Percentiles rank a stretch among this genome's conserved stretches.
These are phyloP conservation scores for Pythium folliculosum DNA, from an alignment of 352 stramenopile species.

Conservation along the genomic window DNA sequence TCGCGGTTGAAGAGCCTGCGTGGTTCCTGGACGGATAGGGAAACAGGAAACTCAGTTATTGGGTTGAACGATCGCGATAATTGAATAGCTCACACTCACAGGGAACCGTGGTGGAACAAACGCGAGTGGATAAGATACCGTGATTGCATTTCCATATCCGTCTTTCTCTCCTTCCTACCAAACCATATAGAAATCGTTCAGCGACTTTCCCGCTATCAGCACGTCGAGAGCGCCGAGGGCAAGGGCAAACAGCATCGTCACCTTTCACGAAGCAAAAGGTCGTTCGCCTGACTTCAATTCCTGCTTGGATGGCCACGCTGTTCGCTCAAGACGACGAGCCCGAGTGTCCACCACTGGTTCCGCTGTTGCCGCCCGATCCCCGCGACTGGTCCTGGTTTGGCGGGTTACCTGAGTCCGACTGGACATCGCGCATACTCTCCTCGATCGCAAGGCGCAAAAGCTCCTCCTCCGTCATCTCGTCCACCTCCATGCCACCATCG, in stretches of 20 bases:
- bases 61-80: neutral
- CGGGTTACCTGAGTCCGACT: slow-evolving; percentile 59
- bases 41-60: neutral
- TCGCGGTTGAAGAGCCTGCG: no score
- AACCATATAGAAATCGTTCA: slow-evolving; percentile 30
- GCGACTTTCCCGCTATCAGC: slow-evolving; percentile 19
- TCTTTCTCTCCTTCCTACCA: slow-evolving; percentile 26
- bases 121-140: slow-evolving; percentile 19
- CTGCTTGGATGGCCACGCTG: neutral
- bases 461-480: slow-evolving; percentile 88
- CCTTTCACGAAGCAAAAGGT: slow-evolving; percentile 9
- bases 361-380: slow-evolving; percentile 22
- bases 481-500: slow-evolving; percentile 79
- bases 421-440: slow-evolving; percentile 85
- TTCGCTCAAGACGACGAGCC: slow-evolving; percentile 48
- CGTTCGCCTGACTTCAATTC: neutral
- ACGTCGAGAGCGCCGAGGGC: neutral
- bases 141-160: slow-evolving; percentile 27
- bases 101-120: slow-evolving; percentile 6
- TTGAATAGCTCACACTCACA: neutral
- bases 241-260: slow-evolving; percentile 19
- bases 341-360: slow-evolving; percentile 41
- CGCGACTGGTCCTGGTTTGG: slow-evolving; percentile 37
- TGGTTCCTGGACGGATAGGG: no score
- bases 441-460: slow-evolving; percentile 84